Evolutionary conservation across 345 rosid species (phyloP).

Genomic region (Salix udensis): DNA sequence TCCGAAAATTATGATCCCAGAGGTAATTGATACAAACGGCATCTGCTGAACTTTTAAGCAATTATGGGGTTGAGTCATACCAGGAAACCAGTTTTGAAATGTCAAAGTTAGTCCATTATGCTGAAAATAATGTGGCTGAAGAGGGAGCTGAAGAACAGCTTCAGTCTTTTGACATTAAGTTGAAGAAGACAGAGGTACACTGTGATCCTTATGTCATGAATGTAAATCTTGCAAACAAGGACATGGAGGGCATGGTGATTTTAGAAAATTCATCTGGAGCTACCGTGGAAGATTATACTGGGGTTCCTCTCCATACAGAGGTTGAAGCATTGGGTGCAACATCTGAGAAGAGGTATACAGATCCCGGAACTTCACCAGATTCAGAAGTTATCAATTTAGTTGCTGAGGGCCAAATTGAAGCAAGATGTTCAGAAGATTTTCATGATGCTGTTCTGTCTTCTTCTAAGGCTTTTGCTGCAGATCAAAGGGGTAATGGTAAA

Average conservation of each 20-base stretch:
- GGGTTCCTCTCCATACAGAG: conserved; percentile 29
- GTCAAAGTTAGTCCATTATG: conserved; percentile 21
- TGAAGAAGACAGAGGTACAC: conserved; percentile 22
- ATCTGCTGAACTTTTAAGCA: conserved; percentile 29
- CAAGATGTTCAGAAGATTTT: conserved; percentile 39
- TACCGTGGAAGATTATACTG: conserved; percentile 33
- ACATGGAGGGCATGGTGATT: conserved; percentile 26
- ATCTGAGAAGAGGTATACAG: conserved; percentile 43
- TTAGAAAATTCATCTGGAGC: conserved; percentile 41
- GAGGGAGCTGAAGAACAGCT: conserved; percentile 26
- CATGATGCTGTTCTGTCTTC: conserved; percentile 35
- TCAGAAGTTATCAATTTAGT: conserved; percentile 85
- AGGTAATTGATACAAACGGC: conserved; percentile 36
- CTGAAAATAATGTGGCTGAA: conserved; percentile 33
- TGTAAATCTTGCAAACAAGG: conserved; percentile 27
- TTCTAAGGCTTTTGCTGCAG: conserved; percentile 26
- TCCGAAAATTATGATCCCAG: conserved; percentile 32
- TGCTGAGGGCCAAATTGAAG: conserved; percentile 51
- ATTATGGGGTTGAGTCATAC: conserved; percentile 12
- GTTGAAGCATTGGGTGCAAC: conserved; percentile 38
- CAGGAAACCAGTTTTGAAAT: conserved; percentile 27
- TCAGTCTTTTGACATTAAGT: conserved; percentile 24
- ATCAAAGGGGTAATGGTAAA: conserved; percentile 24
- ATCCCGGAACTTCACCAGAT: conserved; percentile 94
- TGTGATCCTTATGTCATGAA: conserved; percentile 30